phyloP scores from a whole-genome alignment of 2,329 filamentous ascomycete species.

The Colletotrichum caudatum region DNA sequence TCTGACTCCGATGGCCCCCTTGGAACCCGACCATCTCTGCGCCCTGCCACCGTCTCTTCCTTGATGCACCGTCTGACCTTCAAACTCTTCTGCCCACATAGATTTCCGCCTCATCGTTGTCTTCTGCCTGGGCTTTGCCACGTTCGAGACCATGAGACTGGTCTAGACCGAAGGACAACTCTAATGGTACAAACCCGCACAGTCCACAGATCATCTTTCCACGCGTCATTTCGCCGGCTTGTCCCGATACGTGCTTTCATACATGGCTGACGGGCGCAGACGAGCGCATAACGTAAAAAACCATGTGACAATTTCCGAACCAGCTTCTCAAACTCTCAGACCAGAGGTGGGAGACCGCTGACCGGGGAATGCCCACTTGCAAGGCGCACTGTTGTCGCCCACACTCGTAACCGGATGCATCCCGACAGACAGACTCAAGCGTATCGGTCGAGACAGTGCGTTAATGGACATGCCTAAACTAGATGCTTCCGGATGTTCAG shows the following conservation, averaged over 20 bases:
- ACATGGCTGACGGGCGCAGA: slow-evolving; percentile 9
- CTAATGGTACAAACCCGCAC: slow-evolving; percentile 10
- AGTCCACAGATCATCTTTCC: slow-evolving; percentile 9
- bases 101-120: neutral
- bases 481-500: slow-evolving; percentile 31
- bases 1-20: slow-evolving; percentile 6
- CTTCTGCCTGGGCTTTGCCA: slow-evolving; percentile 19
- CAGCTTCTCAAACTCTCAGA: neutral
- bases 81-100: slow-evolving; percentile 12
- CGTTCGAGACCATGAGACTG: slow-evolving; percentile 2
- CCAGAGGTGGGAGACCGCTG: neutral
- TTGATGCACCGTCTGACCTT: slow-evolving; percentile 14
- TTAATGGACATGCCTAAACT: slow-evolving; percentile 15
- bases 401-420: neutral
- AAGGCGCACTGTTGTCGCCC: neutral
- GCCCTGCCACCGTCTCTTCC: slow-evolving; percentile 14
- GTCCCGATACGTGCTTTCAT: slow-evolving; percentile 1
- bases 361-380: neutral
- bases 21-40: slow-evolving; percentile 4
- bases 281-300: slow-evolving; percentile 26
- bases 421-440: neutral
- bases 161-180: slow-evolving; percentile 2
- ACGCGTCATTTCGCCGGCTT: slow-evolving; percentile 3
- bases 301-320: slow-evolving; percentile 27
- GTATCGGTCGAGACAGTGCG: slow-evolving; percentile 10